phyloP scores from a whole-genome alignment of 2,329 filamentous ascomycete species.

The Pseudogymnoascus sp. region DNA sequence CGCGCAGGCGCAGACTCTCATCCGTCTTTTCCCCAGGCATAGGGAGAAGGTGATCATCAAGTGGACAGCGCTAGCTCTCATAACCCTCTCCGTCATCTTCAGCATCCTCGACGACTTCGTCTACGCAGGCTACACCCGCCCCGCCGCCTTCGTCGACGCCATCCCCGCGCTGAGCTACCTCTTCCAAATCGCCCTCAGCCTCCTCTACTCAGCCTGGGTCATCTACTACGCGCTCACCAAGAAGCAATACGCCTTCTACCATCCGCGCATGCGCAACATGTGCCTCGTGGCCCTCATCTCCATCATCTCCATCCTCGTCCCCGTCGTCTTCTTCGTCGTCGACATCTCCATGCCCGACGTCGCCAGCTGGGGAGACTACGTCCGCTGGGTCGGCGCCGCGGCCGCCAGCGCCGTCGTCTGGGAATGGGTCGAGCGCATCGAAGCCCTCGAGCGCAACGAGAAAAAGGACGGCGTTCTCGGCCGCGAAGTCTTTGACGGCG shows the following conservation, averaged over 20 bases:
- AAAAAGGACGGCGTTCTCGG: conserved; percentile 66
- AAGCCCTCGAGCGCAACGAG: conserved; percentile 64
- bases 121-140: conserved; percentile 50
- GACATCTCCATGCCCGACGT: conserved; percentile 63
- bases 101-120: conserved; percentile 84
- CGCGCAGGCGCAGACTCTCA: conserved; percentile 92
- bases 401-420: conserved; percentile 72
- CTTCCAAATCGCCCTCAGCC: conserved; percentile 61
- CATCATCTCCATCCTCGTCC: conserved; percentile 57
- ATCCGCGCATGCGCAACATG: conserved; percentile 64
- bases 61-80: conserved; percentile 93
- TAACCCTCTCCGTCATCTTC: conserved; percentile 84
- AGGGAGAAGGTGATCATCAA: conserved; percentile 98
- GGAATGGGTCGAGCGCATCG: conserved; percentile 74
- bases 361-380: conserved; percentile 68
- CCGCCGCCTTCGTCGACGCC: conserved; percentile 75
- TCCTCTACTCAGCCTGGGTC: conserved; percentile 67
- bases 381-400: conserved; percentile 67
- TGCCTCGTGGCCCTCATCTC: conserved; percentile 58
- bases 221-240: conserved; percentile 67
- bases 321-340: conserved; percentile 66
- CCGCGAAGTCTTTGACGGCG: conserved; percentile 63
- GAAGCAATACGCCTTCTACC: conserved; percentile 62
- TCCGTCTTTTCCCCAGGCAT: conserved; percentile 89
- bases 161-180: conserved; percentile 73